phyloP scores from a whole-genome alignment of 148 eudicot species.

The Heliosperma pusillum region DNA sequence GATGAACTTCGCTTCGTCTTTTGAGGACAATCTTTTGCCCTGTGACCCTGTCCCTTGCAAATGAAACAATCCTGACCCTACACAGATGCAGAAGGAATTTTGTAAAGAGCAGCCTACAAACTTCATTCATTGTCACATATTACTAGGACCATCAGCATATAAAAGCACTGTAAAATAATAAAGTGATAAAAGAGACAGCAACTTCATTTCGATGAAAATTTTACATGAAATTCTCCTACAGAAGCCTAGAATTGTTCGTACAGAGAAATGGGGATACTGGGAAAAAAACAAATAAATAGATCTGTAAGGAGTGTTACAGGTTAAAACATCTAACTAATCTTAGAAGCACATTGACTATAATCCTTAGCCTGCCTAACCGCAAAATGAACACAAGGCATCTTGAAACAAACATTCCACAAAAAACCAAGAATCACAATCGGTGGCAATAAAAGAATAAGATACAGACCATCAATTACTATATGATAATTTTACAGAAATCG shows the following conservation, averaged over 20 bases:
- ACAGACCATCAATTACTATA: background rate
- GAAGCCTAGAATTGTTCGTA: background rate
- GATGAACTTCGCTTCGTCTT: slow-evolving; percentile 41
- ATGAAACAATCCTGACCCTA: slow-evolving; percentile 82
- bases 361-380: background rate
- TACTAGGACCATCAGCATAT: background rate
- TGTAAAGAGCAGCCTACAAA: background rate
- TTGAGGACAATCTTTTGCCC: slow-evolving; percentile 91
- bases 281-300: background rate
- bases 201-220: background rate
- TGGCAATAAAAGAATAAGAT: too few species aligned
- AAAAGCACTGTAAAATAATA: background rate
- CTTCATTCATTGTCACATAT: background rate
- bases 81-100: background rate
- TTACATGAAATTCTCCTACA: background rate
- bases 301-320: background rate
- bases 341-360: background rate
- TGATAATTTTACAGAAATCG: background rate
- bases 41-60: slow-evolving; percentile 85
- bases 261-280: background rate
- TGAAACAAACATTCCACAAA: background rate
- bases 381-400: background rate
- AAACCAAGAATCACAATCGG: background rate
- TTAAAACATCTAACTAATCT: too few species aligned
- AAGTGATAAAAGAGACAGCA: background rate